A percentile compares a stretch with the other conserved stretches of the same genome.
Conservation (phyloP, 192 early-diverging fungal species). For the Gaertneriomyces semiglobifer region DNA sequence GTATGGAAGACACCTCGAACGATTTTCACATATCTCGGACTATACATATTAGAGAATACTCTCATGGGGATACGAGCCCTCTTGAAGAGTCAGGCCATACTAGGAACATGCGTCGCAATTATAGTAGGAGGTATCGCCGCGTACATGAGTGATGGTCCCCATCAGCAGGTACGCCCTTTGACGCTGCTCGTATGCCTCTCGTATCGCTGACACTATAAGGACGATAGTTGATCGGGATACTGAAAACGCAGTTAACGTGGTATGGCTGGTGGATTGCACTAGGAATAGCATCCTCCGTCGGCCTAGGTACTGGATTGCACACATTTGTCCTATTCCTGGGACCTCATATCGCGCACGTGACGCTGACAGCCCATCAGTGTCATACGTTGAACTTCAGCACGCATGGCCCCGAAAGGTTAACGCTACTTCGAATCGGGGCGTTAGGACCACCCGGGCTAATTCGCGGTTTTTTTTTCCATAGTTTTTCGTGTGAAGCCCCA, state of each 20-base stretch:
- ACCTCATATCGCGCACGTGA: conserved; percentile 88
- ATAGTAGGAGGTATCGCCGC: conserved; percentile 22
- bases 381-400: conserved; percentile 69
- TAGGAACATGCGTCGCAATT: conserved; percentile 10
- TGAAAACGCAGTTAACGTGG: conserved; percentile 71
- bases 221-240: conserved; percentile 15
- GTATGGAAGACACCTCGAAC: conserved; percentile 34
- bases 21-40: conserved; percentile 34
- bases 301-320: conserved; percentile 90
- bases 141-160: conserved; percentile 56
- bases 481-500: conserved; percentile 32
- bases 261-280: conserved; percentile 85
- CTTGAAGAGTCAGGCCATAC: conserved; percentile 1
- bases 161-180: conserved; percentile 49
- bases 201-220: not conserved
- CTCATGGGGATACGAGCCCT: conserved; percentile 11
- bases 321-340: conserved; percentile 94
- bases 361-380: conserved; percentile 81
- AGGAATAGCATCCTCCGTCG: conserved; percentile 86
- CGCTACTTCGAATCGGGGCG: not conserved
- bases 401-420: conserved; percentile 60
- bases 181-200: not conserved
- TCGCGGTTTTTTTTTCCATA: conserved; percentile 18
- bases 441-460: not conserved
- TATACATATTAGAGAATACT: conserved; percentile 22